Evolutionary conservation across 495 filamentous ascomycete genomes (phyloP).

Genomic region (Choiromyces venosus): DNA sequence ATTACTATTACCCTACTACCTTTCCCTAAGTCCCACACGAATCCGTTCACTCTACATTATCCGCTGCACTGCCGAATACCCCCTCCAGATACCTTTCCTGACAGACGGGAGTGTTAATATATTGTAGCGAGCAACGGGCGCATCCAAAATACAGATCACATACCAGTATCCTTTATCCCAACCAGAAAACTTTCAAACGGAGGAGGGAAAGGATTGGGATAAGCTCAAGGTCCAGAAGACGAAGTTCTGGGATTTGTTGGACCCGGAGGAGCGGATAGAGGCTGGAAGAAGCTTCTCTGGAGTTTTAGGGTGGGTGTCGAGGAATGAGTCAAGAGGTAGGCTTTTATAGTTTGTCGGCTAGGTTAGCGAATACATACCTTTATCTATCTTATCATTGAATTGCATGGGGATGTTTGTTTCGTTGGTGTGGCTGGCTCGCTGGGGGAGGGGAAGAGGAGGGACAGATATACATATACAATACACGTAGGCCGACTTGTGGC

Average conservation of each 20-base stretch:
- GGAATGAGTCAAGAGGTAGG: slow-evolving; percentile 25
- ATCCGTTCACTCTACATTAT: no score
- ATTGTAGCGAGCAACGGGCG: no score
- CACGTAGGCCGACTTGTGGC: not conserved
- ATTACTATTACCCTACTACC: no score
- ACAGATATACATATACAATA: no score
- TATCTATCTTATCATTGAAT: not conserved
- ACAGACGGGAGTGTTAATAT: no score
- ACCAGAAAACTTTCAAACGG: slow-evolving; percentile 36
- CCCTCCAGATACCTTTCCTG: no score
- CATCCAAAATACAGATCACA: no score
- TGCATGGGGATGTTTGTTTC: not conserved
- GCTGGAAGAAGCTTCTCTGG: slow-evolving; percentile 29
- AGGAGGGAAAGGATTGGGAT: slow-evolving; percentile 29
- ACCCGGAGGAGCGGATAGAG: slow-evolving; percentile 37
- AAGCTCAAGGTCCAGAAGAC: slow-evolving; percentile 37
- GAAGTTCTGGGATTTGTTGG: slow-evolving; percentile 35
- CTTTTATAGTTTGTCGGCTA: not conserved
- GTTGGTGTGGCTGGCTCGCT: not conserved
- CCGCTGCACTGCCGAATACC: no score
- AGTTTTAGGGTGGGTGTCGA: slow-evolving; percentile 32
- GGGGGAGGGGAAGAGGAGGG: not conserved
- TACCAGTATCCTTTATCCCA: no score
- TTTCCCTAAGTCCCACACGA: no score
- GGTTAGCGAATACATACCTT: not conserved